A percentile compares a stretch with the other conserved stretches of the same genome.
Evolutionary conservation across 192 early-diverging fungal genomes (phyloP).

Genomic region (Glomus cerebriforme): DNA sequence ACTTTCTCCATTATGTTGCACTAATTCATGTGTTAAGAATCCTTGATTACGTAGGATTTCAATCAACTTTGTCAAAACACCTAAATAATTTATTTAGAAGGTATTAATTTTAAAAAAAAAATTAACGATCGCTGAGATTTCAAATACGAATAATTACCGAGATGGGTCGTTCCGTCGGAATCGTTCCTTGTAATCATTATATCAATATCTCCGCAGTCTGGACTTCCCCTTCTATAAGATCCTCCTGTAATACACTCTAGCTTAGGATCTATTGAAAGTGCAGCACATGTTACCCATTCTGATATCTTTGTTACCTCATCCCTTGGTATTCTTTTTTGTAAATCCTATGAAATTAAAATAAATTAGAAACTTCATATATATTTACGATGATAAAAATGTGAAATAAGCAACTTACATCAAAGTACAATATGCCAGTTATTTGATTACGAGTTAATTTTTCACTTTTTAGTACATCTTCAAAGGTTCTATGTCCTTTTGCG

Average conservation of each 20-base stretch:
- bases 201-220: slow-evolving; percentile 11
- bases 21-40: background rate
- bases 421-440: background rate
- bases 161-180: background rate
- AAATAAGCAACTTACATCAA: background rate
- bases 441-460: slow-evolving; percentile 2
- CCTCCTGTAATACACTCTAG: background rate
- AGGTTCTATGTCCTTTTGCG: slow-evolving; percentile 1
- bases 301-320: slow-evolving; percentile 6
- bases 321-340: background rate
- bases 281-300: background rate
- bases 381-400: background rate
- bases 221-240: background rate
- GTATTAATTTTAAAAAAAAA: background rate
- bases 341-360: background rate
- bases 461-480: slow-evolving; percentile 5
- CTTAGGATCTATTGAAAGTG: background rate
- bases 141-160: background rate
- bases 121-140: background rate
- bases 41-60: background rate
- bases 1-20: background rate
- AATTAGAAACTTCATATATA: background rate
- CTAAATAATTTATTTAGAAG: background rate
- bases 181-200: slow-evolving; percentile 4
- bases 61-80: background rate